These are phyloP conservation scores for Kodamaea hsintzibuensis DNA, from an alignment of 805 yeast genomes.

Conservation along the genomic window DNA sequence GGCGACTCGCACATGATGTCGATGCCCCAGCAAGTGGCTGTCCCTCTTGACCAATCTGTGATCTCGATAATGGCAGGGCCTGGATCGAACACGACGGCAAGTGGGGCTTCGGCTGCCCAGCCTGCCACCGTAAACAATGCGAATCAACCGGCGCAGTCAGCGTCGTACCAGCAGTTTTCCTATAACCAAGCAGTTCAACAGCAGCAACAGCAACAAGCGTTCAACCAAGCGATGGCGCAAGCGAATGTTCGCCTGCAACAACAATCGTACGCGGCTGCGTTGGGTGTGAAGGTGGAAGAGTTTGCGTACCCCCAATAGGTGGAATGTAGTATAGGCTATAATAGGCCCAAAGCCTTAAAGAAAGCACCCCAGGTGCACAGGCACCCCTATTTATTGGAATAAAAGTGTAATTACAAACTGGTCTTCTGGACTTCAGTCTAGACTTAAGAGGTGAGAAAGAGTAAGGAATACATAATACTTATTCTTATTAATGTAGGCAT, in stretches of 20 bases:
- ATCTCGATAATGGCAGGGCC: background rate
- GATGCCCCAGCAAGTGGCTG: conserved; percentile 3
- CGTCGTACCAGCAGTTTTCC: conserved; percentile 9
- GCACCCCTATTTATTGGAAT: background rate
- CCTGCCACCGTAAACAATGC: background rate
- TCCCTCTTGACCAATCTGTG: conserved; percentile 3
- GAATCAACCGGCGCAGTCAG: background rate
- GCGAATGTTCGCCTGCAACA: conserved; percentile 13
- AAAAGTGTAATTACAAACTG: background rate
- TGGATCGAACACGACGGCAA: background rate
- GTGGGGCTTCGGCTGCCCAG: background rate
- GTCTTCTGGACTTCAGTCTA: background rate
- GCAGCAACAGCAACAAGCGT: conserved; percentile 18
- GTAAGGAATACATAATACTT: background rate
- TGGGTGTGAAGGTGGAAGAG: conserved; percentile 10
- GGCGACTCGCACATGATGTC: conserved; percentile 1
- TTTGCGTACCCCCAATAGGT: conserved; percentile 8
- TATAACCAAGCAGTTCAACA: conserved; percentile 22
- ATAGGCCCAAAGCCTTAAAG: background rate
- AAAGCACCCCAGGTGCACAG: background rate
- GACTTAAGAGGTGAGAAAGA: background rate
- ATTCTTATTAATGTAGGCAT: too few species aligned
- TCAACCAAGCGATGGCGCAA: conserved; percentile 19
- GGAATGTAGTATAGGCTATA: background rate
- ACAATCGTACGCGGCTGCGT: conserved; percentile 11